Percentiles rank a stretch among this genome's conserved stretches.
These are phyloP conservation scores for Colletotrichum eleusines DNA, from an alignment of 2,329 filamentous ascomycete genomes.

Conservation along the genomic window DNA sequence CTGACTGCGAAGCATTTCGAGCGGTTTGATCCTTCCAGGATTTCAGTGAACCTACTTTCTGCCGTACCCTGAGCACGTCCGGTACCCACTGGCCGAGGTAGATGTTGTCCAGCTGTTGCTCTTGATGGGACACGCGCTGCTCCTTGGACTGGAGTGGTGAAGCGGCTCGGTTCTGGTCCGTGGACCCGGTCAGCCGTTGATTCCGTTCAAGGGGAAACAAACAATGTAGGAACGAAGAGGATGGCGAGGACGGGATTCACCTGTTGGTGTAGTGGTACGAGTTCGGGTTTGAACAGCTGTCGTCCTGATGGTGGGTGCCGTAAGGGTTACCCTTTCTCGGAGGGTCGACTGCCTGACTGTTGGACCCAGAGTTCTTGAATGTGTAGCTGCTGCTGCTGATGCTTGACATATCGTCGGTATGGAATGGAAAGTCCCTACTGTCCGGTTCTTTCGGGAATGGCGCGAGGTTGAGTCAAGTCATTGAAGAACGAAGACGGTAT, in stretches of 20 bases:
- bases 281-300: conserved; percentile 66
- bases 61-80: conserved; percentile 37
- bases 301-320: conserved; percentile 73
- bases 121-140: conserved; percentile 75
- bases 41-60: conserved; percentile 25
- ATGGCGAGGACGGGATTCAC: conserved; percentile 51
- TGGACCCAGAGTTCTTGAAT: conserved; percentile 68
- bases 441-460: background rate
- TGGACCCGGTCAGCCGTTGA: conserved; percentile 5
- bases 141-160: conserved; percentile 75
- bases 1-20: background rate
- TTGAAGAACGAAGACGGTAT: background rate
- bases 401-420: conserved; percentile 41
- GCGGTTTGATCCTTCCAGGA: background rate
- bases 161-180: conserved; percentile 71
- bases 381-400: conserved; percentile 50
- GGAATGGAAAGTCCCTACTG: background rate
- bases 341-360: conserved; percentile 65
- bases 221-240: background rate
- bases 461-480: background rate
- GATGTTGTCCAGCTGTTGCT: conserved; percentile 70
- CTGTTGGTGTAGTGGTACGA: conserved; percentile 76
- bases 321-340: conserved; percentile 73
- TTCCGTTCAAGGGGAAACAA: background rate
- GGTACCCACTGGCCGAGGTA: conserved; percentile 65